These are phyloP conservation scores for Pichia sp. DNA, from an alignment of 1,139 yeast species.

Conservation along the genomic window DNA sequence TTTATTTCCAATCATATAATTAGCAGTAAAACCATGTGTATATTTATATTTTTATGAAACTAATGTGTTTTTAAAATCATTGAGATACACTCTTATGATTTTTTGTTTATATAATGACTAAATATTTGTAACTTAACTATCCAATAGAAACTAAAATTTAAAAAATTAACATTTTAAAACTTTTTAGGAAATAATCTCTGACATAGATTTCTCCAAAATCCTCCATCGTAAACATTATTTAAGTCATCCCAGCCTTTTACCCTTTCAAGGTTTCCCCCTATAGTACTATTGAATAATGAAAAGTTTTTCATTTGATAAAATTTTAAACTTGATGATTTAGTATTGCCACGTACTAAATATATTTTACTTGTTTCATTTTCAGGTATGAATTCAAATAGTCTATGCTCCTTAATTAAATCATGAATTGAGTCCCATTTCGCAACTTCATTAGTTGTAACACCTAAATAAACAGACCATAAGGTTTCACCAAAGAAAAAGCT, in stretches of 20 bases:
- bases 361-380: constrained; percentile 3
- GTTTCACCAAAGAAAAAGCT: constrained; percentile 57
- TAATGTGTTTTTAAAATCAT: not conserved
- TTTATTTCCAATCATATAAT: not conserved
- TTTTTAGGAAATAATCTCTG: constrained; percentile 31
- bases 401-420: constrained; percentile 43
- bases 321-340: not conserved
- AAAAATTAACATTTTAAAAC: not conserved
- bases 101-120: not conserved
- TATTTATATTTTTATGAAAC: constrained; percentile 1
- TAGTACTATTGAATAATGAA: constrained; percentile 3
- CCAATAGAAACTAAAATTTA: no score
- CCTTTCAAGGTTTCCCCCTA: constrained; percentile 12
- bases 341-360: constrained; percentile 10
- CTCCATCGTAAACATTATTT: constrained; percentile 61
- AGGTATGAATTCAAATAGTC: constrained; percentile 33
- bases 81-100: not conserved
- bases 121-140: not conserved
- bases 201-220: constrained; percentile 46
- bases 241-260: constrained; percentile 43
- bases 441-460: constrained; percentile 88
- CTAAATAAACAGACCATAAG: constrained; percentile 56
- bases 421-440: constrained; percentile 78
- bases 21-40: not conserved
- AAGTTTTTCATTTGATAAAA: constrained; percentile 18